Evolutionary conservation across 257 asterid genomes (phyloP), one percentile per base, ranked within the genome.

Genomic region (Jaltomata sinuosa): DNA sequence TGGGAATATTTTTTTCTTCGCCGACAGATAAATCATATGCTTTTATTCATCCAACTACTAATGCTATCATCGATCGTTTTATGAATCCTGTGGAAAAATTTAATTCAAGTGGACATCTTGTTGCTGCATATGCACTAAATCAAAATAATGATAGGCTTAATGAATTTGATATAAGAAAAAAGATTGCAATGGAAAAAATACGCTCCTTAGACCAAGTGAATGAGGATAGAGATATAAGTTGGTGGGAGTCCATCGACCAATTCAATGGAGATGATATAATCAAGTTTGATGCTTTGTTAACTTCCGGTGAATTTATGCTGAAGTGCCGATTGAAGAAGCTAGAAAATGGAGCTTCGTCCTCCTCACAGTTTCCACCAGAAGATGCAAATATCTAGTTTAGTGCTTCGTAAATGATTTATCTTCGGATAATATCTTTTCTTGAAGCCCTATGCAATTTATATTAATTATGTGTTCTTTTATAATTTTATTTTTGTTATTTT

Each of bases 1-100:
- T 90, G 8, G 93, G 91, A 10, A 29, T 88, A 31, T 57, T 88
- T 19, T 8, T 90, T 18, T 79, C 59, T 9, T 90, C 92, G 0
- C 91, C 89, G 0, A 83, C 88, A 0, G 92, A 89, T 19, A 90
- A 87, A 82, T 83, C 89, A n/a, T 87, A 79, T 84, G 85, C 92
- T 32, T 88, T 88, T 83, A 85, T 87, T 38, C 87, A 86, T 34
- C 90, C 92, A 5, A 87, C 89, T 3, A 36, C 84, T 85, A 86
- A 84, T 7, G 57, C 86, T 1, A 80, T 90, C 1, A 0, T 79
- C 6, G 8, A 45, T 19, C 59, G 83, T 6, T 64, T 81, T 38
- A 31, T 29, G 7, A 36, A 36, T 36, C 27, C 18, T 7, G 32
- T 6, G 3, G 1, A 1, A 9, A 22, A 36, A 36, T 36, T 34